phyloP scores from a whole-genome alignment of 2,329 filamentous ascomycete species.

The Stylonectria norvegica region DNA sequence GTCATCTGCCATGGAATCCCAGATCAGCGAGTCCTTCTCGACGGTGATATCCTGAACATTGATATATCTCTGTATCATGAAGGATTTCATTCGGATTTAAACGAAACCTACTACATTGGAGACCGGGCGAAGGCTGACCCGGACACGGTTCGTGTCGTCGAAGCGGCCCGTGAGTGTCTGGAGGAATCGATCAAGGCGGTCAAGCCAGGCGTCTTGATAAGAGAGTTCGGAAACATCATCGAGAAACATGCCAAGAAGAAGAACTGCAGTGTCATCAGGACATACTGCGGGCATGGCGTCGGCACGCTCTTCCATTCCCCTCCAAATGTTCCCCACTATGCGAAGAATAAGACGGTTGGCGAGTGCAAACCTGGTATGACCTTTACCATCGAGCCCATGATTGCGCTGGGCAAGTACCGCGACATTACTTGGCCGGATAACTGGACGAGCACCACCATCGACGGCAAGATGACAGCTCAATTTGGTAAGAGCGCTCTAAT shows the following conservation, averaged over 20 bases:
- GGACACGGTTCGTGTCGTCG: conserved; percentile 85
- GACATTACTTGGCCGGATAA: conserved; percentile 98
- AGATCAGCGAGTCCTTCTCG: conserved; percentile 78
- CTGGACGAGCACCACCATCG: conserved; percentile 93
- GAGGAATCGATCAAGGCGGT: conserved; percentile 88
- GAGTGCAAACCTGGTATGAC: conserved; percentile 95
- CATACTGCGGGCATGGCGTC: conserved; percentile 95
- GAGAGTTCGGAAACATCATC: conserved; percentile 90
- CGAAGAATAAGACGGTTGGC: conserved; percentile 96
- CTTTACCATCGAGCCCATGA: conserved; percentile 99
- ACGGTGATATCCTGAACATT: conserved; percentile 96
- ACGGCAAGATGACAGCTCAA: conserved; percentile 87
- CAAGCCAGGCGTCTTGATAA: conserved; percentile 88
- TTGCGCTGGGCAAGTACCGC: conserved; percentile 82
- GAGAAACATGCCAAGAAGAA: conserved; percentile 88
- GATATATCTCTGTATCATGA: conserved; percentile 93
- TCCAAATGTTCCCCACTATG: conserved; percentile 95
- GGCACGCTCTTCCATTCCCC: conserved; percentile 91
- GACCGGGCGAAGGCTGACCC: conserved; percentile 79
- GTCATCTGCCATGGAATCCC: conserved; percentile 99
- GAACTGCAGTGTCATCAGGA: conserved; percentile 87
- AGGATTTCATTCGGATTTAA: conserved; percentile 93
- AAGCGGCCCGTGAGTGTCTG: conserved; percentile 83
- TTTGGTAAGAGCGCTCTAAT: conserved; percentile 61
- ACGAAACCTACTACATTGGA: conserved; percentile 98